A percentile compares a stretch with the other conserved stretches of the same genome.
phyloP scores from a whole-genome alignment of 768 basidiomycete species.

The Flagelloscypha sp. region DNA sequence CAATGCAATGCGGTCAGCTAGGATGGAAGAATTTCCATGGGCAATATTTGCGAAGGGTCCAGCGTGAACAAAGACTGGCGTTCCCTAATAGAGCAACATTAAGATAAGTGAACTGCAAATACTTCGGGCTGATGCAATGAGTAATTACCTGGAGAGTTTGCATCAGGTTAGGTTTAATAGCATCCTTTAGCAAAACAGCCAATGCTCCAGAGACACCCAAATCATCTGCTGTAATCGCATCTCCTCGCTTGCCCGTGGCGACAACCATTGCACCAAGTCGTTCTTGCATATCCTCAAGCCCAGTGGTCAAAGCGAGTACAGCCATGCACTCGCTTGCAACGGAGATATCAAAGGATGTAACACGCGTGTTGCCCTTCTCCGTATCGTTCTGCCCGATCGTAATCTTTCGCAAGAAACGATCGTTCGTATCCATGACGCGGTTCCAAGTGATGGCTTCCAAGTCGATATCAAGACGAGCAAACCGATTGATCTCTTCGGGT shows the following conservation, averaged over 20 bases:
- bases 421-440: conserved; percentile 93
- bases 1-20: conserved; percentile 94
- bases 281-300: conserved; percentile 84
- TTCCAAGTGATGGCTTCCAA: conserved; percentile 93
- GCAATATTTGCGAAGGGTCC: conserved; percentile 99
- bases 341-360: conserved; percentile 92
- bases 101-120: conserved; percentile 1
- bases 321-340: conserved; percentile 99
- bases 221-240: conserved; percentile 93
- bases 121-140: background rate
- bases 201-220: conserved; percentile 92
- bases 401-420: conserved; percentile 91
- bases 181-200: conserved; percentile 96
- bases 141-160: conserved; percentile 78
- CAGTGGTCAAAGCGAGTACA: conserved; percentile 85
- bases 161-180: conserved; percentile 99
- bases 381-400: conserved; percentile 86
- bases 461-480: conserved; percentile 90
- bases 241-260: conserved; percentile 83
- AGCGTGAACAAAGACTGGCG: conserved; percentile 97
- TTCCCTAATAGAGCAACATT: conserved; percentile 47
- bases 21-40: conserved; percentile 96
- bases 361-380: conserved; percentile 82
- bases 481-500: conserved; percentile 82
- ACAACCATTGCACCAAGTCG: conserved; percentile 96